Evolutionary conservation across 352 stramenopile species (phyloP), one percentile per base, ranked within the genome.

Genomic region (Peronospora tabacina): DNA sequence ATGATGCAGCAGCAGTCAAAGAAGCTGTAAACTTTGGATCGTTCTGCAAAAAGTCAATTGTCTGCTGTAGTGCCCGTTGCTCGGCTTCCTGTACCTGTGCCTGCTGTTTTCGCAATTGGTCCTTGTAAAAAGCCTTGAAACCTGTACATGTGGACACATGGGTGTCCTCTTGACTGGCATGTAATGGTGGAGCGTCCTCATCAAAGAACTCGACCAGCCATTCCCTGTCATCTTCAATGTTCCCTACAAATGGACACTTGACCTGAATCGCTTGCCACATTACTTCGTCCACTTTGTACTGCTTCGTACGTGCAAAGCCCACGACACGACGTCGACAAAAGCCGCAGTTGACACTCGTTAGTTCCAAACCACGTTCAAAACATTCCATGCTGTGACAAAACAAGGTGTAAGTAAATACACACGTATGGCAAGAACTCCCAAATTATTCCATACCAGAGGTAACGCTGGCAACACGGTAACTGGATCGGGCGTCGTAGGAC

Each of bases 271-370:
- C 63, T 26, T 39, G 40, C 75, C 72, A 87, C 40, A 90, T 66
- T 30, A 47, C 44, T 15, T 82, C 76, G 42, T 90, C 79, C 35
- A 83, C 71, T 33, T 84, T 82, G 48, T 87, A 72, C 22, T 77
- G 72, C 53, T 88, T 87, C 47, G 75, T 86, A 22, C 80, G 70
- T 8, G 77, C 77, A 49, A 88, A 81, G 7, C 80, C 76, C 17
- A 90, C 75, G 33, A 90, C 71, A 22, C 80, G 76, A 39, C 81
- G 80, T 26, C 80, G 64, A 49, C 80, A 90, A 58, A 90, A 90
- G 32, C 76, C 76, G 55, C 80, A 90, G 60, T 85, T 86, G 40
- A 76, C 72, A 29, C 72, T 86, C 11, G 80, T 90, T 40, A 90
- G 61, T 53, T 84, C 74, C 34, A 90, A 52, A 16, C 68, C 68